Evolutionary conservation across 345 rosid species (phyloP).

Genomic region (Salix purpurea): DNA sequence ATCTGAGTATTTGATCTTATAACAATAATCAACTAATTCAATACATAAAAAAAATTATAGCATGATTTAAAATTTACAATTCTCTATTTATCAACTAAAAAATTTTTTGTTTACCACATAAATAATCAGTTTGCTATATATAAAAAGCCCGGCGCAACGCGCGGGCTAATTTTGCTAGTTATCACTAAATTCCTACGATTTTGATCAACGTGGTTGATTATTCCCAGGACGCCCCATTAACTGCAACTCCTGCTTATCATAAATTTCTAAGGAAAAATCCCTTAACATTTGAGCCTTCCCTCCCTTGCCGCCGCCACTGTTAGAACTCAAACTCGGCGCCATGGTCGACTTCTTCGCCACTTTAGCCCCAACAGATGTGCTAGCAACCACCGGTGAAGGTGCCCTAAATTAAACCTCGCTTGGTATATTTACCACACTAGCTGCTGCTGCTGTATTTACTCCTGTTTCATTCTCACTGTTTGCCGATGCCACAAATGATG

Average conservation of each 20-base stretch:
- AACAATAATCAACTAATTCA: too few relatives aligned
- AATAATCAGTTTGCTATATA: too few relatives aligned
- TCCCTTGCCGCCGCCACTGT: slow-evolving; percentile 5
- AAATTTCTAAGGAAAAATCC: slow-evolving; percentile 41
- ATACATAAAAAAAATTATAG: too few relatives aligned
- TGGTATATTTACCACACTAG: neutral
- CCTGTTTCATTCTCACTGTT: neutral
- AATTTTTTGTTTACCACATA: too few relatives aligned
- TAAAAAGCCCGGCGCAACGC: too few relatives aligned
- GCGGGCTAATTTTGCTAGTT: too few relatives aligned
- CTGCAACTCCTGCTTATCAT: slow-evolving; percentile 41
- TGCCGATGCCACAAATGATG: slow-evolving; percentile 23
- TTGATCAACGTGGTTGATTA: neutral
- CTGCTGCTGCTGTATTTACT: neutral
- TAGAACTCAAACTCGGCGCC: slow-evolving; percentile 39
- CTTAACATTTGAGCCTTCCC: slow-evolving; percentile 36
- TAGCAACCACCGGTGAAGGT: slow-evolving; percentile 14
- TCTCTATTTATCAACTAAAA: too few relatives aligned
- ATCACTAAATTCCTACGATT: neutral
- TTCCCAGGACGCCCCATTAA: slow-evolving; percentile 26
- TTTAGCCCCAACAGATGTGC: slow-evolving; percentile 30
- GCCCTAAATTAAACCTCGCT: slow-evolving; percentile 11
- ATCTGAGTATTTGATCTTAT: too few relatives aligned
- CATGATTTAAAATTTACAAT: too few relatives aligned
- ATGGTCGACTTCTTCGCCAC: slow-evolving; percentile 37